Percentiles rank a stretch among this genome's conserved stretches.
These are phyloP conservation scores for Arachnomyces sp. DNA, from an alignment of 2,329 filamentous ascomycete species.

Conservation along the genomic window DNA sequence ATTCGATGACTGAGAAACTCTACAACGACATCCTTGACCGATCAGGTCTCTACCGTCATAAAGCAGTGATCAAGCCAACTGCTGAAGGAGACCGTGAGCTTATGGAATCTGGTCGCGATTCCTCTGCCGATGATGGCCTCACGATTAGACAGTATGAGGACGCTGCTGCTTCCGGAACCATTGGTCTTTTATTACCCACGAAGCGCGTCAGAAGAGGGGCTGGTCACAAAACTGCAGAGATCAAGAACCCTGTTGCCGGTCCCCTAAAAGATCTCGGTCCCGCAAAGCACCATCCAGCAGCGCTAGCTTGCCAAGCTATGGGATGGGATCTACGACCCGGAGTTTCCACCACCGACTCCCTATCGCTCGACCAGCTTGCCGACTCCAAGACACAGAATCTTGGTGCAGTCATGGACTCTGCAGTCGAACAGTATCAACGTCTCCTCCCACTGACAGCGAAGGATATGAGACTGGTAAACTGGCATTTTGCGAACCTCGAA, in stretches of 20 bases:
- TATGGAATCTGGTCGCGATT: constrained; percentile 76
- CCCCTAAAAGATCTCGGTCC: constrained; percentile 55
- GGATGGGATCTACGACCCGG: constrained; percentile 71
- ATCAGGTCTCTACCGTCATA: constrained; percentile 83
- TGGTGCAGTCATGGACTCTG: constrained; percentile 84
- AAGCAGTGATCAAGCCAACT: constrained; percentile 59
- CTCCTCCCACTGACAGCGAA: constrained; percentile 76
- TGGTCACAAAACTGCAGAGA: constrained; percentile 43
- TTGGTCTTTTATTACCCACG: constrained; percentile 34
- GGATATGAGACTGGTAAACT: constrained; percentile 87
- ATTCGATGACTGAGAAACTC: constrained; percentile 78
- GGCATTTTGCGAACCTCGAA: constrained; percentile 97
- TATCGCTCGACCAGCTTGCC: constrained; percentile 64
- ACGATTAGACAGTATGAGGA: constrained; percentile 70
- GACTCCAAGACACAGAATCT: constrained; percentile 62
- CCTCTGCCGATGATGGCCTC: constrained; percentile 58
- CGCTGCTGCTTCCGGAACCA: constrained; percentile 53
- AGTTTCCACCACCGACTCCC: constrained; percentile 54
- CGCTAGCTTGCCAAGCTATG: constrained; percentile 68
- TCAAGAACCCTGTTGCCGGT: constrained; percentile 38
- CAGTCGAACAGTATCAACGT: constrained; percentile 77
- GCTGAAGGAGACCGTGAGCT: constrained; percentile 76
- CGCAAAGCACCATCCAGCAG: constrained; percentile 62
- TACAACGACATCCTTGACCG: constrained; percentile 94
- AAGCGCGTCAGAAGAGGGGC: constrained; percentile 39